Evolutionary conservation across 2,329 filamentous ascomycete species (phyloP), one percentile per base, ranked within the genome.

Genomic region (Pseudogymnoascus sp.): DNA sequence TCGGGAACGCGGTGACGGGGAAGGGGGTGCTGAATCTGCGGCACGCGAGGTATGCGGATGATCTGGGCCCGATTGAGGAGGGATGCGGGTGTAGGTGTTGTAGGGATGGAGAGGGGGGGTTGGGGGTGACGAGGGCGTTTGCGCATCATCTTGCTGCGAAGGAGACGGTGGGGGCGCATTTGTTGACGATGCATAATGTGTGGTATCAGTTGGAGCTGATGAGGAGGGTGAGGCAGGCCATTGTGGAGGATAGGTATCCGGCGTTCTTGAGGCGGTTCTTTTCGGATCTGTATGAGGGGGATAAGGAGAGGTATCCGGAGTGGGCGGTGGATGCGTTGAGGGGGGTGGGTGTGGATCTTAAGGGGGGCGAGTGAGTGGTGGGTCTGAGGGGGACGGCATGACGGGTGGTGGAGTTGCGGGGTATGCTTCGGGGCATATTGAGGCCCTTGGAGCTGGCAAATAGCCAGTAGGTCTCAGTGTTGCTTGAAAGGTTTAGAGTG

Each of bases 181-280:
- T 91, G 23, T 79, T 99, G 63, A 96, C 92, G 0, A 92, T 98
- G 73, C 95, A 99, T 76, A 99, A 99, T 73, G 91, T 99, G 25
- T 92, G 92, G 79, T 96, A 96, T 73, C 86, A 96, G 74, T 81
- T 99, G 63, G 83, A 89, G 66, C 79, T 99, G 70, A 97, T 98
- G 92, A 80, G 82, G 19, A 79, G 84, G 66, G 84, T 86, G 11
- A 83, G 93, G 65, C 81, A 90, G 67, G 87, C 95, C 14, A 92
- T 98, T 67, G 78, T 96, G 6, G 88, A 88, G 66, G 92, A 96
- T 73, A 77, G 80, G 62, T 98, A 89, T 74, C 93, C 95, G 1
- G 83, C 80, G 1, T 96, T 95, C 71, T 74, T 97, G 66, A 86
- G 79, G 69, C 77, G 83, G 36, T 98, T 96, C 78, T 99, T 99